Evolutionary conservation across 768 basidiomycete species (phyloP), one percentile per base, ranked within the genome.

Genomic region (Lactarius evosmus): DNA sequence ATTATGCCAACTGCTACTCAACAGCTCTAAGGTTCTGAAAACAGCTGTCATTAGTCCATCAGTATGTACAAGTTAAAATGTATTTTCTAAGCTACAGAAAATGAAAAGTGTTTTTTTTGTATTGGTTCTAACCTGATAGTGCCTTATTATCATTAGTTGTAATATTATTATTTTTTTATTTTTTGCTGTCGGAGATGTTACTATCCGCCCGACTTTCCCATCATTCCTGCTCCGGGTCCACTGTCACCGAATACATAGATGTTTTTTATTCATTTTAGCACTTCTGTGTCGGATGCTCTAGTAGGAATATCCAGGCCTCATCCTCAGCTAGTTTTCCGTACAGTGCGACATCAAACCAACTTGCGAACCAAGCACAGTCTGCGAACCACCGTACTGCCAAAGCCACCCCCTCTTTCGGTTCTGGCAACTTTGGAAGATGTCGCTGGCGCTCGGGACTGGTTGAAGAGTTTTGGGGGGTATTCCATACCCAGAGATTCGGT

Each of bases 401-500:
- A 50, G 14, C 68, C 68, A 22, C 68, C 68, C 7, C 54, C 62
- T n/a, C 58, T 69, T 33, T 57, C 53, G 12, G 52, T 38, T 29
- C 54, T 69, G 30, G 58, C 34, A 49, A 69, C 58, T 49, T 55
- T 49, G 29, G 51, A 67, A 53, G 68, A 69, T 30, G 16, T 55
- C 36, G 33, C 38, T 8, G 55, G 59, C n/a, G 68, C 68, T 3
- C 44, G 62, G n/a, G 66, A 67, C 51, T 69, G 68, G 68, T 12
- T 69, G 19, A 27, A 34, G 12, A 33, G 50, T 0, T 69, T 69
- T 55, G 58, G 55, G 61, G 52, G 11, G n/a, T 38, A 38, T 6
- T 11, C 36, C 9, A 80, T 89, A 40, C 84, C 84, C 0, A 83
- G 75, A 65, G 74, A 74, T 36, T 53, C 79, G 22, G 88, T 91